These are phyloP conservation scores for Phytophthora nicotianae DNA, from an alignment of 352 stramenopile genomes.

Conservation along the genomic window DNA sequence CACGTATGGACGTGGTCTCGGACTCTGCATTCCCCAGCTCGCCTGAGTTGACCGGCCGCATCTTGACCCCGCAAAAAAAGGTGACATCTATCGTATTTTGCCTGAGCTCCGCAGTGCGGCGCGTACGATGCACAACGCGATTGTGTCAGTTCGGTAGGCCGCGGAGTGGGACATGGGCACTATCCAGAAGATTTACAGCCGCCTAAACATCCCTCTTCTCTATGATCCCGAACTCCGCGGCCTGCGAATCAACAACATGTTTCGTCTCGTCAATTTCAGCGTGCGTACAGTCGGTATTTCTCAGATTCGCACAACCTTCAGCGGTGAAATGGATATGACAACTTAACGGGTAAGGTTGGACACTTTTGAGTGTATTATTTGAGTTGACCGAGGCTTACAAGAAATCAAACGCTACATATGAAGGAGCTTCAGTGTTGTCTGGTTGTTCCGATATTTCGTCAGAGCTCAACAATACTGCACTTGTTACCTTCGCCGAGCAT, in stretches of 20 bases:
- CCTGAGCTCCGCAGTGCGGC: background rate
- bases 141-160: background rate
- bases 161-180: slow-evolving; percentile 2
- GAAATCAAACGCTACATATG: no score
- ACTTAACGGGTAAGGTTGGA: no score
- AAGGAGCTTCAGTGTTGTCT: no score
- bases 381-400: no score
- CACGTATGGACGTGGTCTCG: background rate
- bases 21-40: background rate
- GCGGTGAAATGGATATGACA: no score
- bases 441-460: no score
- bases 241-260: background rate
- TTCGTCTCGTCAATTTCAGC: slow-evolving; percentile 10
- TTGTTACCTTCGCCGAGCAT: background rate
- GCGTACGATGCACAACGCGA: background rate
- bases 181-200: slow-evolving; percentile 6
- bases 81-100: background rate
- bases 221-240: background rate
- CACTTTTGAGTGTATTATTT: no score
- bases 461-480: no score
- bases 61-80: background rate
- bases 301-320: slow-evolving; percentile 1
- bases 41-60: background rate
- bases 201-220: background rate
- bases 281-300: slow-evolving; percentile 22